Percentiles rank a stretch among this genome's conserved stretches.
Evolutionary conservation across 441 rosid species (phyloP).

Genomic region (Adansonia madagascariensis): DNA sequence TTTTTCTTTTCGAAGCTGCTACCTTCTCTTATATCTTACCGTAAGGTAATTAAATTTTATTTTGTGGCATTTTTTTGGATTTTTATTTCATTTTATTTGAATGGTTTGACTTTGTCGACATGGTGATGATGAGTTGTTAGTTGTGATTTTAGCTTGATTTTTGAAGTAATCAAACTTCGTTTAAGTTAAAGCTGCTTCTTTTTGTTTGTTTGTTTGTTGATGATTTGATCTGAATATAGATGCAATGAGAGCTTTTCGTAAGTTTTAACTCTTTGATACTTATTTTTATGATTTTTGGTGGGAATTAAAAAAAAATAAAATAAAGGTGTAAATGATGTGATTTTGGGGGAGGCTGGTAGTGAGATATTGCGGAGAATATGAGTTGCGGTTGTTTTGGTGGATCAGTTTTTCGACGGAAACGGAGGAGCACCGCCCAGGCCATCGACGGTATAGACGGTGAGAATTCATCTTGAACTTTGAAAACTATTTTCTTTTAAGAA

Average conservation of each 20-base stretch:
- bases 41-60: not conserved
- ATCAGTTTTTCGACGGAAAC: conserved; percentile 21
- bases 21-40: not conserved
- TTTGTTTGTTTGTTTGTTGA: not conserved
- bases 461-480: conserved; percentile 5
- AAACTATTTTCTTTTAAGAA: not conserved
- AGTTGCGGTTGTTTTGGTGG: conserved; percentile 55
- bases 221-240: not conserved
- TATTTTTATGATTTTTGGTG: not conserved
- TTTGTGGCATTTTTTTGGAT: no score
- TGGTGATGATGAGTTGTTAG: not conserved
- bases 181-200: not conserved
- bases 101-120: not conserved
- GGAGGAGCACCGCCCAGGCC: conserved; percentile 23
- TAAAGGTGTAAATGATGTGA: conserved; percentile 29
- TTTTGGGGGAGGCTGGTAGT: conserved; percentile 26
- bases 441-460: conserved; percentile 44
- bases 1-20: not conserved
- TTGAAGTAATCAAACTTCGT: not conserved
- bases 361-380: conserved; percentile 35
- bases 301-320: not conserved
- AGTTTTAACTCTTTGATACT: not conserved
- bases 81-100: not conserved
- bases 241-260: not conserved
- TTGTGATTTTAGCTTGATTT: not conserved